Base-by-base conservation (phyloP, 768 basidiomycete species). In the Kockovaella imperatae region DNA sequence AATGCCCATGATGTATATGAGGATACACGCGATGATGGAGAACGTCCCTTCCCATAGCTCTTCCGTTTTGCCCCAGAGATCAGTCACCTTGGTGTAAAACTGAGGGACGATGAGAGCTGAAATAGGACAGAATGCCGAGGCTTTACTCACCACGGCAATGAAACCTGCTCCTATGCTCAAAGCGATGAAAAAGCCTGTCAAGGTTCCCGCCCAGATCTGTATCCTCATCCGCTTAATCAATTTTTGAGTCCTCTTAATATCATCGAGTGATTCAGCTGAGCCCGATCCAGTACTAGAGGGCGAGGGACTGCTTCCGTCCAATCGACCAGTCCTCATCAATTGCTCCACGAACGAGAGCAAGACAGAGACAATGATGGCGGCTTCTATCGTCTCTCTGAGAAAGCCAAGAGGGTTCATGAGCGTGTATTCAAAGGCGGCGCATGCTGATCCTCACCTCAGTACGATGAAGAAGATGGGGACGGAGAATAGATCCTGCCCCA, bases 381-480 rank as follows among this genome's bases (percentile, higher is more conserved):
- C 86, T 75, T 95, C 90, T 54, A 95, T 78, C 4, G 87, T 85
- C 78, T 95, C 90, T 62, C 62, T 64, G 35, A 11, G 17, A 5
- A 20, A 48, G 29, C 4, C 32, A 10, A 31, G 43, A 24, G 32
- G 32, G 11, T 11, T 34, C n/a, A 11, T 34, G 11, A 34, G 11
- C 42, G 11, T 43, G 21, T 7, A 7, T 11, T 11, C 25, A 20
- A 11, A 20, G 31, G 7, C 18, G n/a, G 35, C 26, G 8, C n/a
- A n/a, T n/a, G n/a, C n/a, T n/a, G 20, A 18, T 11, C 57, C 61
- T 55, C 47, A 67, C 90, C 80, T 71, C 93, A 89, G 74, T n/a
- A 91, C 82, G 74, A 95, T 89, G 78, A 96, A 89, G 77, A 90
- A 95, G 59, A 96, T 88, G 63, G 88, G 82, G 47, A 91, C 78